phyloP scores from a whole-genome alignment of 2,329 filamentous ascomycete species.

The Podosphaera fusca region DNA sequence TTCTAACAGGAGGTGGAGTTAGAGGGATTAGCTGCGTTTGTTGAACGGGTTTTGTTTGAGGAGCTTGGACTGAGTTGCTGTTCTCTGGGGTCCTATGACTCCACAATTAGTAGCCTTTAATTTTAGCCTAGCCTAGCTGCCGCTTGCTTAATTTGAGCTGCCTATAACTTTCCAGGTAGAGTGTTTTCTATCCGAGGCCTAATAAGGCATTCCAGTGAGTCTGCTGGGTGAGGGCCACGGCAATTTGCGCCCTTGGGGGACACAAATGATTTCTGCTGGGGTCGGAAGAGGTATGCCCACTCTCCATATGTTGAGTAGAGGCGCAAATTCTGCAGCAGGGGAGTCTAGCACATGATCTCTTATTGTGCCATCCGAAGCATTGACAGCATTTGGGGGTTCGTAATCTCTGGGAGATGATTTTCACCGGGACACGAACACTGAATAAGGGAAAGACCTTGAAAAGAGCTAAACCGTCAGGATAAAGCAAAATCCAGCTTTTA shows the following conservation, averaged over 20 bases:
- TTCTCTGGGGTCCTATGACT: not conserved
- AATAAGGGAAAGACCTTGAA: not conserved
- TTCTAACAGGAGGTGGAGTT: no score
- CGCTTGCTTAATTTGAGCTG: no score
- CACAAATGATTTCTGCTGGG: no score
- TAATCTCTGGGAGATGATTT: not conserved
- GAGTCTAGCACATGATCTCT: no score
- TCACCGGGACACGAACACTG: not conserved
- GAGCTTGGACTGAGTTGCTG: no score
- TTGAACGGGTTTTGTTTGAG: no score
- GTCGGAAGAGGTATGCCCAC: no score
- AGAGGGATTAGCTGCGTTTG: no score
- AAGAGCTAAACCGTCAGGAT: not conserved
- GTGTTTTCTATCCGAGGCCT: no score
- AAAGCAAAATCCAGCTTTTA: not conserved
- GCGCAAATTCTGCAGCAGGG: no score
- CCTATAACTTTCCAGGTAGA: no score
- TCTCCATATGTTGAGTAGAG: no score
- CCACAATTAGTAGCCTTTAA: not conserved
- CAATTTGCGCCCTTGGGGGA: not conserved
- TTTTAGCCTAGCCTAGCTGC: not conserved
- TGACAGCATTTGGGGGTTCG: not conserved
- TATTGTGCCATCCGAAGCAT: not conserved
- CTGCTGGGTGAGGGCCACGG: not conserved
- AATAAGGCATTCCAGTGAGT: not conserved